Base-by-base conservation (phyloP, 345 rosid genomes). In the Boechera retrofracta region DNA sequence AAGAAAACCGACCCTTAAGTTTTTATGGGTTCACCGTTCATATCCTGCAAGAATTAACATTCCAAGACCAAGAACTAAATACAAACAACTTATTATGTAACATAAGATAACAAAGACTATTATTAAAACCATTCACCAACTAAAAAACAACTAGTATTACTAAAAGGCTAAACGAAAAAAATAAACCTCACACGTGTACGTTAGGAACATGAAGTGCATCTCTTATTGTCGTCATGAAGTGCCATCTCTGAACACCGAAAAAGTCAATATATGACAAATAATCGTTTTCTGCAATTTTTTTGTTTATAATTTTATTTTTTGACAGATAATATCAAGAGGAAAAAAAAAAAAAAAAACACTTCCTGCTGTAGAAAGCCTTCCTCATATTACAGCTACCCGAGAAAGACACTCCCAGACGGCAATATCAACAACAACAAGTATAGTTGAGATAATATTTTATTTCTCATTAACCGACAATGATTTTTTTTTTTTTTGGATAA, bases 381-480 rank as follows among this genome's bases (percentile, higher is more conserved):
- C 77, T 52, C 77, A 73, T 16, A 53, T 63, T 63, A 29, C 45
- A 53, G n/a, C 70, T 63, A 53, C 77, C 54, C 32, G 10, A 53
- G 70, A 5, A 29, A n/a, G 35, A 72, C 58, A 48, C 70, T 39
- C 58, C 69, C 10, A 13, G 5, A 15, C 53, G 45, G 33, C 10
- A 39, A 41, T 64, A 21, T 52, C 29, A 28, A 28, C 24, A 21
- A 18, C 33, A 13, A 67, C 10, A 41, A 16, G 6, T 11, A 42
- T 56, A 31, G 11, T 24, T 58, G 26, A 70, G 6, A 44, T 7
- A n/a, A 16, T n/a, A 12, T 4, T 38, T 21, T 18, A 39, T 2
- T 36, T 60, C 15, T 38, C 47, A 11, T 18, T 10, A 21, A 38
- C 21, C n/a, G 31, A 41, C 44, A 41, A 28, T 28, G 29, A 28